Percentiles rank a stretch among this genome's conserved stretches.
Conservation (phyloP, 352 stramenopile species). For the Phytophthora lateralis region DNA sequence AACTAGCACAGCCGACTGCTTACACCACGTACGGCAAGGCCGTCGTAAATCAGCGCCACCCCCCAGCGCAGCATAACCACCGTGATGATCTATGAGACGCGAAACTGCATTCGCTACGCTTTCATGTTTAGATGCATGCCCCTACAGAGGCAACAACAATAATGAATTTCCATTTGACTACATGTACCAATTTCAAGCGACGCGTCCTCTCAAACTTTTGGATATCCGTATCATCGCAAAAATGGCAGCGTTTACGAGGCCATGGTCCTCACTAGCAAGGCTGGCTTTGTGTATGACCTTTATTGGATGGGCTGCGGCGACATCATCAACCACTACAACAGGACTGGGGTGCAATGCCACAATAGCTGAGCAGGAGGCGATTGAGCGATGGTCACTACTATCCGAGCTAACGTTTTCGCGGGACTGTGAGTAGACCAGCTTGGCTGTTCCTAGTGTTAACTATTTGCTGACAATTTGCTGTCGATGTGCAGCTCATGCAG, state of each 20-base stretch:
- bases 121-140: background rate
- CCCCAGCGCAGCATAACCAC: background rate
- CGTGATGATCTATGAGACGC: background rate
- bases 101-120: slow-evolving; percentile 3
- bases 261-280: slow-evolving; percentile 4
- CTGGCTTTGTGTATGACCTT: background rate
- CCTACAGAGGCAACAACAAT: background rate
- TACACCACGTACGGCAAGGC: slow-evolving; percentile 2
- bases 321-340: slow-evolving; percentile 12
- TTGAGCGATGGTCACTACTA: slow-evolving; percentile 57
- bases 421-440: slow-evolving; percentile 48
- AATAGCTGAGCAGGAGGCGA: slow-evolving; percentile 42
- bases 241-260: slow-evolving; percentile 4
- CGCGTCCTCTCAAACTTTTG: slow-evolving; percentile 21
- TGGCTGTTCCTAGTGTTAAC: background rate
- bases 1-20: background rate
- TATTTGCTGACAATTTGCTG: background rate
- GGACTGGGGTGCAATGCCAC: slow-evolving; percentile 59
- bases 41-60: slow-evolving; percentile 6
- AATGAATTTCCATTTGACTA: background rate
- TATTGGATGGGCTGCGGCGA: background rate
- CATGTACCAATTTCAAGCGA: slow-evolving; percentile 13
- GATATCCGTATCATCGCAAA: slow-evolving; percentile 11
- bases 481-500: slow-evolving; percentile 57
- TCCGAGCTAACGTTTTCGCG: slow-evolving; percentile 64